phyloP scores from a whole-genome alignment of 1,284 basidiomycete genomes.

The Irpex sp. region DNA sequence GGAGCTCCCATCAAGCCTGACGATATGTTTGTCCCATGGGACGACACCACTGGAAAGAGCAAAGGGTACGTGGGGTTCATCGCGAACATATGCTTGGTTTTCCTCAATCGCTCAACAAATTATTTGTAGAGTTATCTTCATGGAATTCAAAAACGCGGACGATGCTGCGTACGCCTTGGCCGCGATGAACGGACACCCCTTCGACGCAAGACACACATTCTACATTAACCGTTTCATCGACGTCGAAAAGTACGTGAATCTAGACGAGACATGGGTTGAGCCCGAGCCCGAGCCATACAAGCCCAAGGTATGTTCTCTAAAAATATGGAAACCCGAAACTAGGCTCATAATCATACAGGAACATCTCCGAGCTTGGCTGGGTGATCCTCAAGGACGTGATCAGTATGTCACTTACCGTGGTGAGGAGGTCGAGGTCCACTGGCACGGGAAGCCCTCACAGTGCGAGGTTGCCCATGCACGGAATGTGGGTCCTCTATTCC shows the following conservation, averaged over 20 bases:
- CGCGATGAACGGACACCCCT: constrained; percentile 82
- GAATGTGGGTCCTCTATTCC: constrained; percentile 44
- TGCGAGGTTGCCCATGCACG: constrained; percentile 79
- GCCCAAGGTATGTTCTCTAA: constrained; percentile 56
- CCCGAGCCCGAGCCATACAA: constrained; percentile 79
- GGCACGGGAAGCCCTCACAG: constrained; percentile 91
- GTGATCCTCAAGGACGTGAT: constrained; percentile 89
- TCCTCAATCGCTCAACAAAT: too few relatives aligned
- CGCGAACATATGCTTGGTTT: too few relatives aligned
- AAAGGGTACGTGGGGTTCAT: constrained; percentile 64
- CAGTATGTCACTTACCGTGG: constrained; percentile 95
- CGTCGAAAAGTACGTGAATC: constrained; percentile 79
- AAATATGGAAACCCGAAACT: not conserved
- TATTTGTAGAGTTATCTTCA: constrained; percentile 49
- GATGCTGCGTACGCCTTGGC: constrained; percentile 82
- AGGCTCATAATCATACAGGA: constrained; percentile 51
- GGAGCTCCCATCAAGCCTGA: constrained; percentile 76
- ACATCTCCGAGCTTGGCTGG: constrained; percentile 94
- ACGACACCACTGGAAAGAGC: constrained; percentile 73
- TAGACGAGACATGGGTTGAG: constrained; percentile 85
- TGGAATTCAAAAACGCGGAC: constrained; percentile 82
- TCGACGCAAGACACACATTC: constrained; percentile 93
- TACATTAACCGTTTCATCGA: constrained; percentile 90
- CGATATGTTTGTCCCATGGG: constrained; percentile 83
- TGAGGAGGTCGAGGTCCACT: constrained; percentile 88